Percentiles rank a stretch among this genome's conserved stretches.
These are phyloP conservation scores for Boletus speciosus DNA, from an alignment of 768 basidiomycete genomes.

Conservation along the genomic window DNA sequence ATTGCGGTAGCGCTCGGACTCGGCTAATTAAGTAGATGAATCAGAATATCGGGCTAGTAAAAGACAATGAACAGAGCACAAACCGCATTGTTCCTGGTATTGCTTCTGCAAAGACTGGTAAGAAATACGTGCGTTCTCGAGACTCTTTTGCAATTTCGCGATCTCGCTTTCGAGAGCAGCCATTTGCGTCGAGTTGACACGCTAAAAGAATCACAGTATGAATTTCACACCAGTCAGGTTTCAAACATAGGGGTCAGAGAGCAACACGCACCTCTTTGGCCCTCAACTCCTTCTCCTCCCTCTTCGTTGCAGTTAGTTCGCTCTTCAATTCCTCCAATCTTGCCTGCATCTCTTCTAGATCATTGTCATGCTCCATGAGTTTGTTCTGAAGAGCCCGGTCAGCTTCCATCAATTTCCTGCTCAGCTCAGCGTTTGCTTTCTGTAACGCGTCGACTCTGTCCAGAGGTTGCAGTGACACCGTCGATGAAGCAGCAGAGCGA, in stretches of 20 bases:
- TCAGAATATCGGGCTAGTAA: neutral
- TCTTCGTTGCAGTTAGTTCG: slow-evolving; percentile 76
- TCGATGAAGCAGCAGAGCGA: slow-evolving; percentile 56
- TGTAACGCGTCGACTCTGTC: slow-evolving; percentile 73
- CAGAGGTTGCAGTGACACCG: slow-evolving; percentile 65
- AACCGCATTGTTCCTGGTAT: slow-evolving; percentile 85
- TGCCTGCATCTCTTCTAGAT: slow-evolving; percentile 75
- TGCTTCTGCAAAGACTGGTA: slow-evolving; percentile 81
- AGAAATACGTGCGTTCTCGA: slow-evolving; percentile 70
- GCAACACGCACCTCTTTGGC: slow-evolving; percentile 66
- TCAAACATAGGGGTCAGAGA: slow-evolving; percentile 3
- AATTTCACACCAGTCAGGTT: slow-evolving; percentile 1
- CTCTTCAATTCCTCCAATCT: slow-evolving; percentile 72
- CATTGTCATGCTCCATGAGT: slow-evolving; percentile 73
- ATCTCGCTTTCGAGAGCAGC: slow-evolving; percentile 74
- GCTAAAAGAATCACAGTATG: slow-evolving; percentile 36
- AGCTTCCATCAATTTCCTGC: slow-evolving; percentile 68
- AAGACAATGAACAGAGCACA: slow-evolving; percentile 27
- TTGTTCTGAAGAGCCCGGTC: slow-evolving; percentile 65
- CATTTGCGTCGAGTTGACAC: slow-evolving; percentile 65
- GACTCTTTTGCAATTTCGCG: slow-evolving; percentile 63
- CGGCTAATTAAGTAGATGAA: slow-evolving; percentile 39
- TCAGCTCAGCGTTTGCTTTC: slow-evolving; percentile 71
- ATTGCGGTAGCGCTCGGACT: slow-evolving; percentile 76
- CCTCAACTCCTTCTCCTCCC: slow-evolving; percentile 91